Conservation (phyloP, 2,329 filamentous ascomycete species). For the Fusarium oligoseptatum region DNA sequence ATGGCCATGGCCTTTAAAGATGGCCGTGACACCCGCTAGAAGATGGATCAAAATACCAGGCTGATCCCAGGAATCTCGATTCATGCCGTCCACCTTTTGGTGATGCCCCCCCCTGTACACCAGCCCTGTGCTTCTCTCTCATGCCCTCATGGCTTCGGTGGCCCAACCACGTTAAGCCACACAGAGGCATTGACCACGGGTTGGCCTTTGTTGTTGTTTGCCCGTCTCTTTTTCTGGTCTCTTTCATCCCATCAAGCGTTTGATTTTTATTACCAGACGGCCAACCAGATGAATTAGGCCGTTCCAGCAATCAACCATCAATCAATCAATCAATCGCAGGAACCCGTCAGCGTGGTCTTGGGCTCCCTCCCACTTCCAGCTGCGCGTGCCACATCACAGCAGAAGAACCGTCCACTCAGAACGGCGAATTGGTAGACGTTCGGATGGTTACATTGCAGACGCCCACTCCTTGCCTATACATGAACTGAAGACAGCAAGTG, state of each 20-base stretch:
- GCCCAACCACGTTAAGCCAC: constrained; percentile 22
- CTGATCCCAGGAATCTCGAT: constrained; percentile 8
- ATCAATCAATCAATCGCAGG: constrained; percentile 6
- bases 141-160: constrained; percentile 9
- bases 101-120: not conserved
- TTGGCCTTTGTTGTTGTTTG: constrained; percentile 5
- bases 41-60: constrained; percentile 3
- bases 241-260: not conserved
- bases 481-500: not conserved
- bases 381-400: not conserved
- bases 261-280: not conserved
- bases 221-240: constrained; percentile 1
- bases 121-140: constrained; percentile 6
- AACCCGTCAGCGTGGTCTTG: not conserved
- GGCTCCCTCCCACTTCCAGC: not conserved
- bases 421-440: not conserved
- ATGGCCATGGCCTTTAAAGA: not conserved
- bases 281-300: not conserved
- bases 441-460: constrained; percentile 26
- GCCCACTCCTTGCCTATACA: constrained; percentile 8
- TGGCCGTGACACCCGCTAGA: not conserved
- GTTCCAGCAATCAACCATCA: not conserved
- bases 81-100: not conserved
- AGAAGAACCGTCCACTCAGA: constrained; percentile 6
- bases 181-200: constrained; percentile 31